Evolutionary conservation across 768 basidiomycete genomes (phyloP).

Genomic region (Fomitopsis serialis): DNA sequence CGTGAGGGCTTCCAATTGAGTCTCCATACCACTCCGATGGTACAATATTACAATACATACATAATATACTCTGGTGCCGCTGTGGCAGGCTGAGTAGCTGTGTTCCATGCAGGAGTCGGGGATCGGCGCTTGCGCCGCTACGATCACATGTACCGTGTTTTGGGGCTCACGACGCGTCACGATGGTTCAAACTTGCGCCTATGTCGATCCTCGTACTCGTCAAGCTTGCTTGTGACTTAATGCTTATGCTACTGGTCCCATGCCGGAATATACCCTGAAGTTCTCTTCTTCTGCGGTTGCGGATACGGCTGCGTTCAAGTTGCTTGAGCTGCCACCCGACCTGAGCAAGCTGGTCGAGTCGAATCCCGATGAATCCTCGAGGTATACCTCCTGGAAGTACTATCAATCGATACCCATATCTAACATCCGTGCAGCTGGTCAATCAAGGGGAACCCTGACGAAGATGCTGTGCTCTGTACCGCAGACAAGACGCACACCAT

Average conservation of each 20-base stretch:
- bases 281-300: conserved; percentile 10
- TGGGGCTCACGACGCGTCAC: no score
- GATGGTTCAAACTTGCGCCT: no score
- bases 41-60: no score
- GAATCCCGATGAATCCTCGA: conserved; percentile 28
- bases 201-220: no score
- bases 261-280: conserved; percentile 16
- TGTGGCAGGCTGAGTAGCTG: no score
- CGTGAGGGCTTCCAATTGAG: no score
- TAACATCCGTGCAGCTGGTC: conserved; percentile 40
- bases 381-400: conserved; percentile 17
- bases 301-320: conserved; percentile 54
- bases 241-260: neutral
- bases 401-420: neutral
- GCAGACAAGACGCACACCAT: conserved; percentile 72
- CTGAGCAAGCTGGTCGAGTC: conserved; percentile 57
- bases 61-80: no score
- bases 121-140: no score
- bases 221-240: no score
- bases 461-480: conserved; percentile 91
- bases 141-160: no score
- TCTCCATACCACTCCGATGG: no score
- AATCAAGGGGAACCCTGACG: conserved; percentile 76
- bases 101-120: no score
- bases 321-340: conserved; percentile 72